A percentile compares a stretch with the other conserved stretches of the same genome.
phyloP scores from a whole-genome alignment of 2,329 filamentous ascomycete species.

The Fusarium sp. region DNA sequence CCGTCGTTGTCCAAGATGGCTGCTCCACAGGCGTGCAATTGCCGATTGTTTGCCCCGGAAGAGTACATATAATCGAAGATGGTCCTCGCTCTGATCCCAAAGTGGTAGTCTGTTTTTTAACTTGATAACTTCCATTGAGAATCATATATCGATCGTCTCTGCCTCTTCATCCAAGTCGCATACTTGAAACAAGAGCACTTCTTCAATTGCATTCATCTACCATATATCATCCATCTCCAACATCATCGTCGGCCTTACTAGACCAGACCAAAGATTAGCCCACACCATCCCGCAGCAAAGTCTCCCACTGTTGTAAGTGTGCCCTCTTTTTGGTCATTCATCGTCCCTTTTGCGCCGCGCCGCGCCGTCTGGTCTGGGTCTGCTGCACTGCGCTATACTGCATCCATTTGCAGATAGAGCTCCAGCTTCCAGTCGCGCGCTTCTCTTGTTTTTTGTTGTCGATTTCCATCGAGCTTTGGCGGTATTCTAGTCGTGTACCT shows the following conservation, averaged over 20 bases:
- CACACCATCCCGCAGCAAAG: conserved; percentile 33
- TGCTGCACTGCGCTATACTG: conserved; percentile 15
- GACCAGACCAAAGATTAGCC: conserved; percentile 18
- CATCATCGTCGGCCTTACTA: conserved; percentile 33
- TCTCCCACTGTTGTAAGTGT: conserved; percentile 28
- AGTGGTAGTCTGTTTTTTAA: conserved; percentile 42
- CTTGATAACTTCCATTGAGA: conserved; percentile 19
- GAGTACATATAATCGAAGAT: conserved; percentile 49
- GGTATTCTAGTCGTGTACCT: conserved; percentile 31
- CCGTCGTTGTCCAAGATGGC: conserved; percentile 26
- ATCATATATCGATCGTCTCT: conserved; percentile 28
- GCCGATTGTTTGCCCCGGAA: conserved; percentile 36
- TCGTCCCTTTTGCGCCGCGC: conserved; percentile 25
- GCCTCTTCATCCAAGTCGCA: conserved; percentile 27
- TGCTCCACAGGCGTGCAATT: conserved; percentile 38
- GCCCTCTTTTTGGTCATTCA: conserved; percentile 26
- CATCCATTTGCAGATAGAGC: conserved; percentile 6
- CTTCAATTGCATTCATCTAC: conserved; percentile 25
- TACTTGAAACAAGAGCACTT: conserved; percentile 24
- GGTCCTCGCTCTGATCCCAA: conserved; percentile 46
- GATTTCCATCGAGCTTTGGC: conserved; percentile 15
- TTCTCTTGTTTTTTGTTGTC: conserved; percentile 19
- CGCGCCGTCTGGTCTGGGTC: background rate
- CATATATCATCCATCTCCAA: conserved; percentile 17
- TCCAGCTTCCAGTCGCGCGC: conserved; percentile 25